Base-by-base conservation (phyloP, 2,329 filamentous ascomycete species). In the Aureobasidium zeae region DNA sequence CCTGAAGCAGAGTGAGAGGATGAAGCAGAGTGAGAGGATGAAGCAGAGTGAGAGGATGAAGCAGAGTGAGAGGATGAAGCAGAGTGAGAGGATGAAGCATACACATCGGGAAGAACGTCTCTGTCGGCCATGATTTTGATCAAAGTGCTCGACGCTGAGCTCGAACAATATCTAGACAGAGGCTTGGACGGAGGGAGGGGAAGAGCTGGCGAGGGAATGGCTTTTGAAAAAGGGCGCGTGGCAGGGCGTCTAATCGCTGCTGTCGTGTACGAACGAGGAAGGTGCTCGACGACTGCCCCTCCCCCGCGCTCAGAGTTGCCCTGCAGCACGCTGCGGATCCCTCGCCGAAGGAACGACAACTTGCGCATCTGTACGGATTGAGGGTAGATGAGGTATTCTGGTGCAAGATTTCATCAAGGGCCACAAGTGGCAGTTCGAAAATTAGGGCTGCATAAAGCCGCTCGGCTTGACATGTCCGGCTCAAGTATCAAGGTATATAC, bases 91-190 rank as follows among this genome's bases (percentile, higher is more conserved):
- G n/a, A n/a, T n/a, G n/a, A n/a, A 21, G 51, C 63, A 57, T 50
- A 68, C 66, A 63, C 63, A 48, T 61, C 56, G 8, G 67, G 63
- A 33, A 70, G 62, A 44, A 69, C 62, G 46, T 70, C 67, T 48
- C 67, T 58, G 49, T 70, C 67, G 17, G 64, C 61, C 20, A 65
- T 65, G 65, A 69, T 70, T 52, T 51, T 60, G 52, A 59, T 41
- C 22, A 59, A 48, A 12, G 46, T 53, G 48, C 58, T 61, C 12
- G 57, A 57, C 15, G 57, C 57, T 47, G 53, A 45, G 45, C 49
- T 55, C 8, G 56, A 59, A 49, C 57, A 60, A 29, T 46, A 43
- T 51, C 56, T 45, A 22, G 30, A 30, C 8, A 28, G 30, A n/a
- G 28, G n/a, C 13, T 31, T 28, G 20, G 21, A 22, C 21, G 17